A percentile compares a stretch with the other conserved stretches of the same genome.
Evolutionary conservation across 2,329 filamentous ascomycete species (phyloP).

Genomic region (Cytospora chrysosperma): DNA sequence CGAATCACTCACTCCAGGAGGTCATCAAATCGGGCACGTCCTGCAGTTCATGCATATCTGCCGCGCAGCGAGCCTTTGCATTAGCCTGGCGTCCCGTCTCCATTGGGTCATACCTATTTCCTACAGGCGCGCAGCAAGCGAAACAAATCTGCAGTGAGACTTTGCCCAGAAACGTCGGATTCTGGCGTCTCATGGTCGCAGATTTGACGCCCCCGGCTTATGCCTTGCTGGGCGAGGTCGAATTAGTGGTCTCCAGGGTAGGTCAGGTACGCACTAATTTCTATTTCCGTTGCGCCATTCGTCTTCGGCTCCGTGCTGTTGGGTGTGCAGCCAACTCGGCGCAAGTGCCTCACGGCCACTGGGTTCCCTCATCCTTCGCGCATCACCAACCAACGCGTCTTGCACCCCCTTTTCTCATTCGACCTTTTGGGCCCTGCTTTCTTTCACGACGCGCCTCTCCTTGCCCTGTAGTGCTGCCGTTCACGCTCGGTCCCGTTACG

Average conservation of each 20-base stretch:
- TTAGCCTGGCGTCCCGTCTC: slow-evolving; percentile 14
- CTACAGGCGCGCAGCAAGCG: slow-evolving; percentile 11
- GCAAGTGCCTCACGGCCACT: slow-evolving; percentile 4
- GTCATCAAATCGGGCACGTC: slow-evolving; percentile 8
- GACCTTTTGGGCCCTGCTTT: background rate
- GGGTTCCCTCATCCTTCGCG: slow-evolving; percentile 10
- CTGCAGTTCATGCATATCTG: slow-evolving; percentile 20
- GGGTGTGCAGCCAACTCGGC: slow-evolving; percentile 4
- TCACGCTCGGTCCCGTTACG: background rate
- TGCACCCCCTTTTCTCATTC: background rate
- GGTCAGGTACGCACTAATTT: background rate
- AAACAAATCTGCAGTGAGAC: slow-evolving; percentile 2
- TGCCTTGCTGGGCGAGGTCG: slow-evolving; percentile 14
- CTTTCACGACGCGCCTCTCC: background rate
- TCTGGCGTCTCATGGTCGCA: slow-evolving; percentile 16
- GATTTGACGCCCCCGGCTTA: slow-evolving; percentile 6
- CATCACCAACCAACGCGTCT: background rate
- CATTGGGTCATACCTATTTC: background rate
- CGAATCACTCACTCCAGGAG: slow-evolving; percentile 1
- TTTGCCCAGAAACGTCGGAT: background rate
- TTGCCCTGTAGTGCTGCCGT: background rate
- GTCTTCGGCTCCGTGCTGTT: slow-evolving; percentile 12
- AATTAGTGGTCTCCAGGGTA: slow-evolving; percentile 9
- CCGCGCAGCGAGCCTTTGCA: slow-evolving; percentile 18
- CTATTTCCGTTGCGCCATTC: slow-evolving; percentile 18